Conservation (phyloP, 441 rosid genomes). For the Erodium chrysanthum region DNA sequence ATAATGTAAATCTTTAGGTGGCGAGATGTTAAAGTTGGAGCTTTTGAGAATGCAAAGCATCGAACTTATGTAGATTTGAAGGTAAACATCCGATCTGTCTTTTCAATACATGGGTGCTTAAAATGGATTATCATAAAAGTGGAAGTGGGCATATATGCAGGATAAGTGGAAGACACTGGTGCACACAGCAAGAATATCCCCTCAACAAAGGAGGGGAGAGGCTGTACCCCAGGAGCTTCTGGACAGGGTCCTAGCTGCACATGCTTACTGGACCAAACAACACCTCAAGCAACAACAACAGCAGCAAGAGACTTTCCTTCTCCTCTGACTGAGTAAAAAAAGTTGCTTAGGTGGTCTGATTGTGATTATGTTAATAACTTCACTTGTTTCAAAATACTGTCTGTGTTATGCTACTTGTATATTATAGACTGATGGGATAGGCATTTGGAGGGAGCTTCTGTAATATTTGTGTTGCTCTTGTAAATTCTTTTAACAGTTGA, state of each 20-base stretch:
- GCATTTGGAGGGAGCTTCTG: neutral
- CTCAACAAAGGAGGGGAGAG: constrained; percentile 97
- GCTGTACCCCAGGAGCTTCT: constrained; percentile 92
- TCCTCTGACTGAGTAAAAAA: no score
- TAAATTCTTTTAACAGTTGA: no score
- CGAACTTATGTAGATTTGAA: constrained; percentile 96
- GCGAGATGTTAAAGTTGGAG: constrained; percentile 85
- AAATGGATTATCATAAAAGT: neutral
- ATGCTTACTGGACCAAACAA: constrained; percentile 79
- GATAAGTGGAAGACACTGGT: constrained; percentile 98
- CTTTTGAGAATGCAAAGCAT: constrained; percentile 82
- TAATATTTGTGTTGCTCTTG: no score
- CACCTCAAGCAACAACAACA: no score
- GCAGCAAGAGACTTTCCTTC: no score
- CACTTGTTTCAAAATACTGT: no score
- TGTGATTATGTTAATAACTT: neutral
- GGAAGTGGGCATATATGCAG: constrained; percentile 23
- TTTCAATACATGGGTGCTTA: neutral
- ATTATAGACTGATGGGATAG: neutral
- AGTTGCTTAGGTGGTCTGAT: neutral
- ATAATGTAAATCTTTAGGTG: constrained; percentile 45
- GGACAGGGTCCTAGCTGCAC: constrained; percentile 77
- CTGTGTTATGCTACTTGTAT: neutral
- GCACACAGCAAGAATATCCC: constrained; percentile 90
- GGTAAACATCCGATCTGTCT: constrained; percentile 31